These are phyloP conservation scores for Zasmidium citrigriseum DNA, from an alignment of 2,329 filamentous ascomycete genomes.

Conservation along the genomic window DNA sequence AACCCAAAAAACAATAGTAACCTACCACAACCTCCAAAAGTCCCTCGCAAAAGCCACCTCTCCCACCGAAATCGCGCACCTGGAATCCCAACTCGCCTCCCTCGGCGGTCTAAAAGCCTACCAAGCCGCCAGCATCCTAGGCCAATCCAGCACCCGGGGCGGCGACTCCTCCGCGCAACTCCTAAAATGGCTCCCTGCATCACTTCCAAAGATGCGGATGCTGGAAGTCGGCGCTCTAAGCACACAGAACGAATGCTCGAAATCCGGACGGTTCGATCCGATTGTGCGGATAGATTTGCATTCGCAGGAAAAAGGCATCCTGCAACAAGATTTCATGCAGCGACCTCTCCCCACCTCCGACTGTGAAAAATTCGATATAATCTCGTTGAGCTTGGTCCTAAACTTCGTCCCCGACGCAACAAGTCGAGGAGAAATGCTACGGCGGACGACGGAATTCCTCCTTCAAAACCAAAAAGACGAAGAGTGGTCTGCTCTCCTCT, in stretches of 20 bases:
- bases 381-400: slow-evolving; percentile 88
- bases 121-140: slow-evolving; percentile 63
- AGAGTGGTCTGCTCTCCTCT: slow-evolving; percentile 51
- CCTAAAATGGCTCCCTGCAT: slow-evolving; percentile 55
- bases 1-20: slow-evolving; percentile 59
- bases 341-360: slow-evolving; percentile 68
- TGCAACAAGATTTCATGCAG: slow-evolving; percentile 92
- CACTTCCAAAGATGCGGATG: slow-evolving; percentile 56
- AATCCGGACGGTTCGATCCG: slow-evolving; percentile 63
- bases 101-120: slow-evolving; percentile 62
- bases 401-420: slow-evolving; percentile 86
- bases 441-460: slow-evolving; percentile 72
- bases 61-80: slow-evolving; percentile 41
- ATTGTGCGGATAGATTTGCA: slow-evolving; percentile 87
- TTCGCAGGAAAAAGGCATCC: slow-evolving; percentile 77
- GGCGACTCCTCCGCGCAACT: slow-evolving; percentile 65
- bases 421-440: slow-evolving; percentile 81
- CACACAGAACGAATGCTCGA: slow-evolving; percentile 79
- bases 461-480: slow-evolving; percentile 29
- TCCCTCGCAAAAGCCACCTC: slow-evolving; percentile 56
- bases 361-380: slow-evolving; percentile 75
- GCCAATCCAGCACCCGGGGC: slow-evolving; percentile 61
- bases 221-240: slow-evolving; percentile 90
- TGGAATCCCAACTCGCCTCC: slow-evolving; percentile 54
- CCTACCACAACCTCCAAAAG: slow-evolving; percentile 63